Conservation (phyloP, 352 stramenopile genomes). For the Phytophthora brassicae region DNA sequence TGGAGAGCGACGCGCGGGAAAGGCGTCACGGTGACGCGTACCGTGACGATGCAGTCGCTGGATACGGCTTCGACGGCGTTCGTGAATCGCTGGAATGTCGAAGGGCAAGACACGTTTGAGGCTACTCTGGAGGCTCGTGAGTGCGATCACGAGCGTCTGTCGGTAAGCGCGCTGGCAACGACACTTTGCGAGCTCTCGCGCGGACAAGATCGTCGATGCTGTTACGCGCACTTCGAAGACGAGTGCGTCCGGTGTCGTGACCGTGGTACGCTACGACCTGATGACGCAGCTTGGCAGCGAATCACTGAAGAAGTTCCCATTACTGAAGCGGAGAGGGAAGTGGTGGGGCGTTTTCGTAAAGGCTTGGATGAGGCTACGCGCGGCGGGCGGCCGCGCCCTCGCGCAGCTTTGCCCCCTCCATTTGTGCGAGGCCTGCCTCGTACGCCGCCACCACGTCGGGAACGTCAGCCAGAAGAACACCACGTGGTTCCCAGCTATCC, state of each 20-base stretch:
- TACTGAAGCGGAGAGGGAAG: not conserved
- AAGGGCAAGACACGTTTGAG: not conserved
- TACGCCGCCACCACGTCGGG: conserved; percentile 6
- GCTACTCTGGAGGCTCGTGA: not conserved
- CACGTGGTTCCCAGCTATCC: conserved; percentile 2
- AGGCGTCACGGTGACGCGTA: not conserved
- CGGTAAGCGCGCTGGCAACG: not conserved
- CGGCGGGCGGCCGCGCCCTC: not conserved
- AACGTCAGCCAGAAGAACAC: not conserved
- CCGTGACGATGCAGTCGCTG: conserved; percentile 1
- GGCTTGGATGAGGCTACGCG: not conserved
- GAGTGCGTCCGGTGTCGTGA: not conserved
- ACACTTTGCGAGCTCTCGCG: not conserved
- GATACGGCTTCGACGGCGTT: not conserved
- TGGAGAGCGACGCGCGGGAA: not conserved
- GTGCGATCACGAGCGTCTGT: not conserved
- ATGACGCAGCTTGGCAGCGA: not conserved
- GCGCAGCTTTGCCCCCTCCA: no score
- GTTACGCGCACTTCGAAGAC: not conserved
- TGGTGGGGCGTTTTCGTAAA: not conserved
- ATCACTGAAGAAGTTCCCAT: not conserved
- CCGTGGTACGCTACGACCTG: no score
- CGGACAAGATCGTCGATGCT: not conserved
- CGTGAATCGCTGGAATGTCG: not conserved
- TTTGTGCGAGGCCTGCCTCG: conserved; percentile 3